Base-by-base conservation (phyloP, 2,329 filamentous ascomycete genomes). In the Scedosporium boydii region DNA sequence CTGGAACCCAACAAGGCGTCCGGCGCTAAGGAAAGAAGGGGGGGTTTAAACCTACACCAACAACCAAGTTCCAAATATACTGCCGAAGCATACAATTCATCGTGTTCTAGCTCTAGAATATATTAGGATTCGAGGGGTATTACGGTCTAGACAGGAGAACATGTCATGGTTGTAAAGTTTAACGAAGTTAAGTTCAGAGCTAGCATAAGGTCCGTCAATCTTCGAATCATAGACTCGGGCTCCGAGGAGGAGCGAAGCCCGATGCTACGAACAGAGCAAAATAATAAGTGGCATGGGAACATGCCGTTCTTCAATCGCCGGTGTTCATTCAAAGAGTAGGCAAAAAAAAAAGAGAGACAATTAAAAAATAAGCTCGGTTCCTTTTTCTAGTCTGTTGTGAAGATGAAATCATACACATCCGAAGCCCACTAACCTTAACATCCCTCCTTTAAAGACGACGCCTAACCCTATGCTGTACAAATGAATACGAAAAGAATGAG, bases 371-470 rank as follows among this genome's bases (percentile, higher is more conserved):
- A 48, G 12, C 23, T 61, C 6, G 23, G 21, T 61, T 61, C 34
- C 21, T 16, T 34, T 51, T 51, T 61, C 46, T 61, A 46, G 59
- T 42, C 26, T 21, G 42, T 42, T 42, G 18, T 61, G 41, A 27
- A 12, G 34, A 21, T 59, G n/a, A 27, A 44, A 60, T 63, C 18
- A 55, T 55, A 23, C 51, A 26, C 12, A 23, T 21, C 51, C 51
- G 23, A 29, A 55, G 51, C 51, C 51, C 21, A 29, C 51, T 23
- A 55, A 55, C 51, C 51, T 55, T 23, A 23, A 23, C 23, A 23
- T 23, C 51, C 18, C 51, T 55, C 51, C 51, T n/a, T 23, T 59
- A 55, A 55, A 62, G 61, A 62, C 21, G 48, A 51, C 9, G n/a
- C 4, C 26, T 38, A 41, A n/a, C 46, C 48, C 46, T 38, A 55